Base-by-base conservation (phyloP, 192 early-diverging fungal species). In the Gaertneriomyces semiglobifer region DNA sequence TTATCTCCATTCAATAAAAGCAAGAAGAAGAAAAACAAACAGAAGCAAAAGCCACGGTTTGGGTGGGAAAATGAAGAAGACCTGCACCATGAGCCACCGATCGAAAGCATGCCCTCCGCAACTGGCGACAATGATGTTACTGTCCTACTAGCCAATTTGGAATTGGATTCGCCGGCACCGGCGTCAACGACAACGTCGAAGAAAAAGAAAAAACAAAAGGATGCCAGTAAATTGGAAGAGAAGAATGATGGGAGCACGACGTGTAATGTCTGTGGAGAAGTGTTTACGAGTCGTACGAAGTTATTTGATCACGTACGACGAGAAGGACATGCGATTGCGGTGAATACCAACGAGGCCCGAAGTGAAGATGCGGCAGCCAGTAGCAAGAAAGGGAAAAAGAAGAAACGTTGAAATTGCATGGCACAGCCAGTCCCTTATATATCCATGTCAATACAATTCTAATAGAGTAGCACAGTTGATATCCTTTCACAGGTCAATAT, bases 271-370 rank as follows among this genome's bases (percentile, higher is more conserved):
- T 98, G 95, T 74, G 52, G 53, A 16, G 74, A 78, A 20, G 71
- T 58, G n/a, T 98, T 94, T 75, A 58, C 78, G 8, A 82, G 89
- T 19, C 86, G 91, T 53, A 96, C 90, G 69, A 86, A 89, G 69
- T 77, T 98, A 1, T 98, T 97, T 77, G 75, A 83, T 1, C 95
- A 98, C 68, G 90, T 97, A 42, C 87, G 90, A 48, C 79, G 80
- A 19, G 91, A 89, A 11, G 92, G 93, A 11, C 95, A 98, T 74
- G 93, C 95, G 4, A 20, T 68, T 19, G 63, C 70, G 0, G 18
- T n/a, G 19, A 11, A 54, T 50, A 53, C 52, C 14, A 42, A 14
- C 10, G 10, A 44, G 10, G 39, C 65, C 14, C 25, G 25, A 33
- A 33, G 25, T 1, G 25, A 2, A 33, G 25, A 33, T 33, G 53